Conservation (phyloP, 805 yeast genomes). For the Barnettozyma sucrosica region DNA sequence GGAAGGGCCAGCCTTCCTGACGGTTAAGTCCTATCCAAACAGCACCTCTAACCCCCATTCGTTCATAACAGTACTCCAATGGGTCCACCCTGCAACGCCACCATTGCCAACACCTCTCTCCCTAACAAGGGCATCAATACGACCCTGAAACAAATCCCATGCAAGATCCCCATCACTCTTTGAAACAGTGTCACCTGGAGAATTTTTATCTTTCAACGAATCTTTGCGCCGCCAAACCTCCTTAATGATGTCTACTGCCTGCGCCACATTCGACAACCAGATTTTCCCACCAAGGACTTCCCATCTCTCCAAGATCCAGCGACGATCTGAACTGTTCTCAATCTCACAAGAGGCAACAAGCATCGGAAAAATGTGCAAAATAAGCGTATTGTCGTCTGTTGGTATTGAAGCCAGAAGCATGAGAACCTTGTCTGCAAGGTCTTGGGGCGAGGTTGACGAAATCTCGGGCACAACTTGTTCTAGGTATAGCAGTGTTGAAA, state of each 20-base stretch:
- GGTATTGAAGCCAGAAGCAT: slow-evolving; percentile 61
- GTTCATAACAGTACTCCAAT: slow-evolving; percentile 66
- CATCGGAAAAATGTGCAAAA: slow-evolving; percentile 61
- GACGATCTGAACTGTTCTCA: slow-evolving; percentile 48
- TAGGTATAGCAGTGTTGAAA: slow-evolving; percentile 50
- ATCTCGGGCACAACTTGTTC: slow-evolving; percentile 71
- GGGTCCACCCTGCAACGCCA: slow-evolving; percentile 45
- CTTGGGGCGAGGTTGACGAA: slow-evolving; percentile 48
- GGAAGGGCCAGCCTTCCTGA: background rate
- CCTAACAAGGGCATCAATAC: slow-evolving; percentile 21
- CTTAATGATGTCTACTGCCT: slow-evolving; percentile 61
- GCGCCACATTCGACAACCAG: slow-evolving; percentile 63
- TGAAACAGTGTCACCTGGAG: background rate
- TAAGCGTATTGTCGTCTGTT: slow-evolving; percentile 45
- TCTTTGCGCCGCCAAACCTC: slow-evolving; percentile 70
- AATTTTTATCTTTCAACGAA: background rate
- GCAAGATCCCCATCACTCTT: slow-evolving; percentile 2
- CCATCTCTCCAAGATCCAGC: slow-evolving; percentile 60
- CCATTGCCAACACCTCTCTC: background rate
- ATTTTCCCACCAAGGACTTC: slow-evolving; percentile 42
- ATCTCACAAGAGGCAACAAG: slow-evolving; percentile 66
- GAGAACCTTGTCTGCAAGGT: slow-evolving; percentile 53
- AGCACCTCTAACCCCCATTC: slow-evolving; percentile 77
- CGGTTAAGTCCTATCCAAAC: slow-evolving; percentile 29
- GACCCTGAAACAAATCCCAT: slow-evolving; percentile 23